A percentile compares a stretch with the other conserved stretches of the same genome.
These are phyloP conservation scores for Carex pumila DNA, from an alignment of 176 grass and related monocot species.

Conservation along the genomic window DNA sequence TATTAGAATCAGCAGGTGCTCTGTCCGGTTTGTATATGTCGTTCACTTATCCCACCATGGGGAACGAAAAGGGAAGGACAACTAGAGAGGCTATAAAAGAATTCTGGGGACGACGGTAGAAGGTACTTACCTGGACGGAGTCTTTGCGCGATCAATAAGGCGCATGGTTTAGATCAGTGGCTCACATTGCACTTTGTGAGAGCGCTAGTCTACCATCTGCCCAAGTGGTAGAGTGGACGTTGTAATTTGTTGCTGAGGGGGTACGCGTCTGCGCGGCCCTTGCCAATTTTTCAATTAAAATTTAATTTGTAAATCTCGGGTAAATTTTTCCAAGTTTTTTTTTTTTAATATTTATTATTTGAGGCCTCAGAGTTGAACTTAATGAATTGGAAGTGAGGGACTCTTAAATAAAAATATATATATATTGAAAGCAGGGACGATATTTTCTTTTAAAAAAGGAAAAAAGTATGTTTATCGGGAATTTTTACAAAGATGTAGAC, in stretches of 20 bases:
- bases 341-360: too few species aligned
- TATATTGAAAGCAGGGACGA: too few species aligned
- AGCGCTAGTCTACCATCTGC: slow-evolving; percentile 35
- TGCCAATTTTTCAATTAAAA: background rate
- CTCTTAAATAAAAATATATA: too few species aligned
- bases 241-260: slow-evolving; percentile 42
- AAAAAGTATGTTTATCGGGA: too few species aligned
- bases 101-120: accelerated
- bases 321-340: too few species aligned
- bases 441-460: too few species aligned
- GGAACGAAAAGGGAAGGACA: background rate
- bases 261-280: slow-evolving; percentile 68
- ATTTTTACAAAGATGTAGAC: too few species aligned
- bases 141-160: slow-evolving; percentile 21
- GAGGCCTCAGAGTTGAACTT: too few species aligned
- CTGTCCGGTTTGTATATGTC: background rate
- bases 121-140: slow-evolving; percentile 40
- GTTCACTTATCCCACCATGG: background rate
- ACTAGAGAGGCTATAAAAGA: background rate
- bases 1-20: background rate
- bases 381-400: too few species aligned
- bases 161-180: slow-evolving; percentile 23
- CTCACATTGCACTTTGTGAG: slow-evolving; percentile 25
- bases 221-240: slow-evolving; percentile 36
- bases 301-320: too few species aligned